Percentiles rank a stretch among this genome's conserved stretches.
phyloP scores from a whole-genome alignment of 1,284 basidiomycete species.

The Cutaneotrichosporon dermatis region DNA sequence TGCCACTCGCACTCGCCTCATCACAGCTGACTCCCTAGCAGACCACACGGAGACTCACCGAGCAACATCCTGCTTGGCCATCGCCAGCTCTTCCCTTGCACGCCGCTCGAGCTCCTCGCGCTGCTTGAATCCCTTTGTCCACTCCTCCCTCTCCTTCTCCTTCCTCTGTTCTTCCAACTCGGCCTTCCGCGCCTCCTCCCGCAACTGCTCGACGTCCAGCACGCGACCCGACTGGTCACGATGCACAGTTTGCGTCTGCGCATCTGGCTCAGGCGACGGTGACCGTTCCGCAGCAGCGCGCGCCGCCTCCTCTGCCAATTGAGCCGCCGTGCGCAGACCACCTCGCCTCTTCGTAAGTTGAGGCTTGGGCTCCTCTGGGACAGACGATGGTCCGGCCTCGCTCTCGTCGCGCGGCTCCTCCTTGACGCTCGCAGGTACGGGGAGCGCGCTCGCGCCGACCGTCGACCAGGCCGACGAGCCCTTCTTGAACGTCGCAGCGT shows the following conservation, averaged over 20 bases:
- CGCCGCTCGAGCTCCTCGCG: conserved; percentile 67
- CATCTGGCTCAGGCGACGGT: conserved; percentile 51
- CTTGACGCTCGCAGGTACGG: conserved; percentile 24
- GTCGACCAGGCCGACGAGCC: conserved; percentile 40
- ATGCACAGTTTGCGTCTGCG: conserved; percentile 75
- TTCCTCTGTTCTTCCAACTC: conserved; percentile 75
- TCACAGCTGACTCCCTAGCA: too few relatives aligned
- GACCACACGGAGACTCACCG: conserved; percentile 49
- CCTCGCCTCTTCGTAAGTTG: conserved; percentile 54
- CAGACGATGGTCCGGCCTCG: conserved; percentile 6
- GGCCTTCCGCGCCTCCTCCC: conserved; percentile 72
- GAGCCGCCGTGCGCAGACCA: conserved; percentile 67
- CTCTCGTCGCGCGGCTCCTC: conserved; percentile 24
- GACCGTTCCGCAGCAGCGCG: conserved; percentile 50
- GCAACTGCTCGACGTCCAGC: conserved; percentile 79
- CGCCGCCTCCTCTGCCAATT: conserved; percentile 52
- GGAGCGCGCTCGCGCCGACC: conserved; percentile 30
- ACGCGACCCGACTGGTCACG: conserved; percentile 83
- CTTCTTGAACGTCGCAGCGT: conserved; percentile 39
- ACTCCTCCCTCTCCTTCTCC: conserved; percentile 86
- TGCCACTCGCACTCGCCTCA: too few relatives aligned
- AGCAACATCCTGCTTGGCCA: conserved; percentile 64
- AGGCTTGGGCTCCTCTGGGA: conserved; percentile 1
- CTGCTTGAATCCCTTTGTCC: conserved; percentile 92
- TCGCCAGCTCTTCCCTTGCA: conserved; percentile 62